A percentile compares a stretch with the other conserved stretches of the same genome.
Conservation (phyloP, 1,284 basidiomycete genomes). For the Phellopilus nigrolimitatus region DNA sequence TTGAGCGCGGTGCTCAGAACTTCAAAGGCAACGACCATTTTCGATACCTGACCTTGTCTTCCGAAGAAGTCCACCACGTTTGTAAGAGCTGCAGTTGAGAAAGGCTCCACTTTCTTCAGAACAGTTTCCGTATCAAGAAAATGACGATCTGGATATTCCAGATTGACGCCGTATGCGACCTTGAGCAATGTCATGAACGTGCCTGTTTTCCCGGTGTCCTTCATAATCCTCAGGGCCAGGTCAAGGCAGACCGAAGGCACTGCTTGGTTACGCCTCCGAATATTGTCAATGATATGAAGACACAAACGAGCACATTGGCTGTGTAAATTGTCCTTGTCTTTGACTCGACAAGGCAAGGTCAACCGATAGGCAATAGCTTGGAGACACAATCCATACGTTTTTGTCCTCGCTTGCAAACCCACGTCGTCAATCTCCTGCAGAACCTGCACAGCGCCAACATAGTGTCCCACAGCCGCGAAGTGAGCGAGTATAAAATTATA, state of each 20-base stretch:
- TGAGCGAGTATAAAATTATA: slow-evolving; percentile 70
- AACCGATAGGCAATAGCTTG: slow-evolving; percentile 65
- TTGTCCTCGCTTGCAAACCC: slow-evolving; percentile 42
- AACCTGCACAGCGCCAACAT: slow-evolving; percentile 51
- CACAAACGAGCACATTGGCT: slow-evolving; percentile 42
- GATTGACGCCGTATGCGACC: slow-evolving; percentile 66
- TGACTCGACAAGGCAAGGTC: slow-evolving; percentile 45
- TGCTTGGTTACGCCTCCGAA: slow-evolving; percentile 43
- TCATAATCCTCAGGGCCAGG: slow-evolving; percentile 59
- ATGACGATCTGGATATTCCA: slow-evolving; percentile 62
- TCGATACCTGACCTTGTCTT: slow-evolving; percentile 50
- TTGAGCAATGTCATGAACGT: slow-evolving; percentile 56
- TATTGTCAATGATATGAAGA: slow-evolving; percentile 49
- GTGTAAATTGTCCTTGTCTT: slow-evolving; percentile 32
- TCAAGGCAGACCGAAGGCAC: slow-evolving; percentile 59
- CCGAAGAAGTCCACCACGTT: slow-evolving; percentile 67
- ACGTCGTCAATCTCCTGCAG: slow-evolving; percentile 50
- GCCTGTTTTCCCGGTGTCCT: slow-evolving; percentile 51
- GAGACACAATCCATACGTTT: slow-evolving; percentile 58
- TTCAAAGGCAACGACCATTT: slow-evolving; percentile 69
- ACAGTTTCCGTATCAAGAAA: slow-evolving; percentile 40
- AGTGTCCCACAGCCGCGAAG: slow-evolving; percentile 67
- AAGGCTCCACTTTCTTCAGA: slow-evolving; percentile 31
- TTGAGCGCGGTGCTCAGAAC: slow-evolving; percentile 66
- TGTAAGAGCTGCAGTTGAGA: slow-evolving; percentile 67